Evolutionary conservation across 352 stramenopile species (phyloP).

Genomic region (Globisporangium nagaii): DNA sequence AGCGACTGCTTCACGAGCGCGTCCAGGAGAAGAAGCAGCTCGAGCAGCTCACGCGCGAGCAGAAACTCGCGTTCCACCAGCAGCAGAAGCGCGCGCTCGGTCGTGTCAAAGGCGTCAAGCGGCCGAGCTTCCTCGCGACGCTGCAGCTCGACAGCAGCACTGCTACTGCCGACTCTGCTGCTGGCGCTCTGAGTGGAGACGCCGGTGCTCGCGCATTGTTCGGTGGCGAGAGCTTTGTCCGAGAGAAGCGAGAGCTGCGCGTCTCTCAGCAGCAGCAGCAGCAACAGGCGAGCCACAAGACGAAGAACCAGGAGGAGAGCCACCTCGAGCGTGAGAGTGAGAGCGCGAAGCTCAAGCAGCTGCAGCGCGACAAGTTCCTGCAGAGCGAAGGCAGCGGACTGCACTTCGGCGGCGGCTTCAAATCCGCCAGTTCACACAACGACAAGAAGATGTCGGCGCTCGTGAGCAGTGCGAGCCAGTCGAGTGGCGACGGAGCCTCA

Average conservation of each 20-base stretch:
- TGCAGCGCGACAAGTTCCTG: slow-evolving; percentile 9
- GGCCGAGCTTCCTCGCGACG: slow-evolving; percentile 23
- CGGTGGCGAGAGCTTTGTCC: neutral
- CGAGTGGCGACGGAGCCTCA: neutral
- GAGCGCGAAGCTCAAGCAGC: slow-evolving; percentile 1
- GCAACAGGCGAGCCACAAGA: neutral
- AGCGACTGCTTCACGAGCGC: slow-evolving; percentile 6
- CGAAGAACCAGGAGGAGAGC: neutral
- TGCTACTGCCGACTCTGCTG: neutral
- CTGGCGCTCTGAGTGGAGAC: neutral
- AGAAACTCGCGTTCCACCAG: slow-evolving; percentile 12
- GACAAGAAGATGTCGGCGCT: neutral
- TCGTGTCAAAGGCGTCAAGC: slow-evolving; percentile 8
- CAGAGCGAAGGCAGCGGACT: slow-evolving; percentile 14
- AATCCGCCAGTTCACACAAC: no score
- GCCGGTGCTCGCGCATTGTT: neutral
- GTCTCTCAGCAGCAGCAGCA: neutral
- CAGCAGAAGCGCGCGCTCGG: slow-evolving; percentile 17
- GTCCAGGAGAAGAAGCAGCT: slow-evolving; percentile 11
- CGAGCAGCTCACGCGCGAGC: slow-evolving; percentile 9
- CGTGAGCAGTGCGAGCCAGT: neutral
- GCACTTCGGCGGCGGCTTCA: slow-evolving; percentile 37
- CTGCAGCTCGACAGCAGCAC: slow-evolving; percentile 16
- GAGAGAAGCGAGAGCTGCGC: neutral
- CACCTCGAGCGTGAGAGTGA: neutral